Conservation (phyloP, 768 basidiomycete genomes). For the Podaxis sp. region DNA sequence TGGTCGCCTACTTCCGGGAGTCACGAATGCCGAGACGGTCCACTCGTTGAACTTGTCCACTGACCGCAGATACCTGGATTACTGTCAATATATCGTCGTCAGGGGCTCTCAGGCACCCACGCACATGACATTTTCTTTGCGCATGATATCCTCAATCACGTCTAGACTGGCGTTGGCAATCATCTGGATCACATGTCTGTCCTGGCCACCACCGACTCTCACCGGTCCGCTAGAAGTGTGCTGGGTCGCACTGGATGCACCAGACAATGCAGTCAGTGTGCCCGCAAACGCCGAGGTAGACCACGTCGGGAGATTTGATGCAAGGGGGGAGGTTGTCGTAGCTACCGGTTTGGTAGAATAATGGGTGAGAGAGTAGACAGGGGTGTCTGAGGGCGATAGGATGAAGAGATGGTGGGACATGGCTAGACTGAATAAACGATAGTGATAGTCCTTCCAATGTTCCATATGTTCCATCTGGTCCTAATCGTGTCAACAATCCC, state of each 20-base stretch:
- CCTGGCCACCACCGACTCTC: conserved; percentile 78
- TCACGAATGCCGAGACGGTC: conserved; percentile 96
- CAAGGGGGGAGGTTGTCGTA: conserved; percentile 62
- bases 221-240: conserved; percentile 63
- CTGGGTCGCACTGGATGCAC: conserved; percentile 76
- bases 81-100: conserved; percentile 15
- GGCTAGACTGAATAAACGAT: conserved; percentile 2
- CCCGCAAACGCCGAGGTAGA: conserved; percentile 91
- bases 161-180: conserved; percentile 97
- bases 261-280: conserved; percentile 82
- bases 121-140: conserved; percentile 77
- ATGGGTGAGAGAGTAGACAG: conserved; percentile 81
- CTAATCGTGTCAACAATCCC: conserved; percentile 9
- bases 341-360: conserved; percentile 73
- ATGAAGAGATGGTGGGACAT: conserved; percentile 91
- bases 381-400: conserved; percentile 84
- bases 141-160: conserved; percentile 90
- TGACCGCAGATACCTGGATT: conserved; percentile 84
- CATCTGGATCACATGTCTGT: conserved; percentile 97
- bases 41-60: conserved; percentile 99
- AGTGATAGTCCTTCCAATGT: neutral
- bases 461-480: neutral
- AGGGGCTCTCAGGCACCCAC: conserved; percentile 26
- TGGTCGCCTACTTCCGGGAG: conserved; percentile 81
- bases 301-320: conserved; percentile 86